phyloP scores from a whole-genome alignment of 805 yeast species.

The Pichia rugopelliculosa region DNA sequence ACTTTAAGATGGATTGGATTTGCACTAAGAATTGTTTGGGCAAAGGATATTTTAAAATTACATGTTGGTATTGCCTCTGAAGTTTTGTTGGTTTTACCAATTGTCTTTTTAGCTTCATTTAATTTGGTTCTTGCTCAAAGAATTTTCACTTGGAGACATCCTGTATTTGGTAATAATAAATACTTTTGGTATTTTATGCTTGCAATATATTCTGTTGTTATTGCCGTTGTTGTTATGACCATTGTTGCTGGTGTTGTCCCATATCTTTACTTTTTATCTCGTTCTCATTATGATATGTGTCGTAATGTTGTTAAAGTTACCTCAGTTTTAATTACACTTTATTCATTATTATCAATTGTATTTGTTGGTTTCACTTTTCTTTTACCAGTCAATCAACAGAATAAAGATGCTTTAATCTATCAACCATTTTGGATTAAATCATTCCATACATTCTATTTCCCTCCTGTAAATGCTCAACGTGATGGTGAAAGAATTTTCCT shows the following conservation, averaged over 20 bases:
- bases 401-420: constrained; percentile 44
- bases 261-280: constrained; percentile 46
- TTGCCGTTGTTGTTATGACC: constrained; percentile 59
- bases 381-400: constrained; percentile 46
- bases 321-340: constrained; percentile 38
- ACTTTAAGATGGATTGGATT: constrained; percentile 51
- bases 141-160: constrained; percentile 71
- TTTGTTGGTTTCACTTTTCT: constrained; percentile 46
- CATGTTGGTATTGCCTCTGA: constrained; percentile 48
- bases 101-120: constrained; percentile 50
- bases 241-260: constrained; percentile 58
- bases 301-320: constrained; percentile 48
- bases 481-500: constrained; percentile 21
- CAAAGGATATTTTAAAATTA: constrained; percentile 38
- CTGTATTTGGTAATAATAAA: constrained; percentile 52
- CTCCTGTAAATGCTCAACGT: constrained; percentile 43
- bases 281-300: constrained; percentile 40
- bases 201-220: constrained; percentile 43
- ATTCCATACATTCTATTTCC: constrained; percentile 52
- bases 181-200: constrained; percentile 46
- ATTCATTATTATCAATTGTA: constrained; percentile 45
- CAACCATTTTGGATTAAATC: constrained; percentile 78
- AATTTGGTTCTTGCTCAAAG: constrained; percentile 65
- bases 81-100: constrained; percentile 49
- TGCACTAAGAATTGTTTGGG: constrained; percentile 53